Base-by-base conservation (phyloP, 352 stramenopile species). In the Globisporangium sylvaticum region DNA sequence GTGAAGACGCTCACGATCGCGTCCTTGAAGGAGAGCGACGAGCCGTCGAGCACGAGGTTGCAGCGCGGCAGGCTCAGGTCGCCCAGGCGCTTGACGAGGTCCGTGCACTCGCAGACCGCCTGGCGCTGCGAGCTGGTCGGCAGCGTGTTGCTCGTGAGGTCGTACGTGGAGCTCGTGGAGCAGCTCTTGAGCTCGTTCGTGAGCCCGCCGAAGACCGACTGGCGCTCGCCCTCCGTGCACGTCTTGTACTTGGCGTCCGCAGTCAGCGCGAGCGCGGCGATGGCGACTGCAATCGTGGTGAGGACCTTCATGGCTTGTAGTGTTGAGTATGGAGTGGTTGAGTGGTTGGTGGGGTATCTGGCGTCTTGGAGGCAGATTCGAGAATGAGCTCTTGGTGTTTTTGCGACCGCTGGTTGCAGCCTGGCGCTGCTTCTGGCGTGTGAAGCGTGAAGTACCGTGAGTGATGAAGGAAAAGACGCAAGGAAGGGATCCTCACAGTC, bases 101-200 rank as follows among this genome's bases (percentile, higher is more conserved):
- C 18, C 46, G 62, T 64, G 69, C 72, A 78, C 69, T 78, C 71
- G 65, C 72, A 78, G 53, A 78, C 57, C 27, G 58, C 63, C 54
- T 66, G 32, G 46, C 72, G 72, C 69, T 78, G 65, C 25, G 48
- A 34, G 42, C 63, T 64, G 27, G 68, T 71, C 15, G 72, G 72
- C 24, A 78, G 50, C 46, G 66, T 53, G 48, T 52, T 42, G 60
- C 63, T 65, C 27, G 72, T 69, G 50, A 78, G 53, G 66, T 78
- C 65, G 54, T 58, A 76, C n/a, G 60, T 65, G 18, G 72, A 67
- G 20, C 12, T 63, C 32, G 56, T 65, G 31, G 59, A 24, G 62
- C 72, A 78, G 58, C 62, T 52, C 62, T 64, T 25, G 24, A 78
- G 48, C 42, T 78, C 68, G 53, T 73, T 73, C 24, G 34, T 60